Conservation (phyloP, 2,329 filamentous ascomycete genomes). For the Grosmannia serpens region DNA sequence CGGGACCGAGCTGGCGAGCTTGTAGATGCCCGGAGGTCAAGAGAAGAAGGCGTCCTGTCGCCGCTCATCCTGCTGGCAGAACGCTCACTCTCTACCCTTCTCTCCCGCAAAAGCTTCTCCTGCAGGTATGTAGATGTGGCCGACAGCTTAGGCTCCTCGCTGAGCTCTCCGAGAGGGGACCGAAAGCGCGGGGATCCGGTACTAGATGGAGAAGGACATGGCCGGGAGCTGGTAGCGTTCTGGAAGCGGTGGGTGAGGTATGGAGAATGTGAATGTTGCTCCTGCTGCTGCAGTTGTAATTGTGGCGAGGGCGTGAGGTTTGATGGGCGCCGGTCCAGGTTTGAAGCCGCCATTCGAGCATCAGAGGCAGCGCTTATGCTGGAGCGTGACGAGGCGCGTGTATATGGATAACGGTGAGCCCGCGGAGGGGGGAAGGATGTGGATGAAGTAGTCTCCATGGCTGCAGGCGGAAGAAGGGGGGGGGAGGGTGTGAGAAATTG, state of each 20-base stretch:
- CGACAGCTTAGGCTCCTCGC: constrained; percentile 26
- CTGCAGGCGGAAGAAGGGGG: not conserved
- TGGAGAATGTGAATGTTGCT: not conserved
- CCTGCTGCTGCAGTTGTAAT: constrained; percentile 1
- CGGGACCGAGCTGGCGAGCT: constrained; percentile 30
- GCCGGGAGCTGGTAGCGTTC: not conserved
- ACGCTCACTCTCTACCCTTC: constrained; percentile 36
- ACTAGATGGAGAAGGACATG: constrained; percentile 5
- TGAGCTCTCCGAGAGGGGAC: constrained; percentile 11
- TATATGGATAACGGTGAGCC: constrained; percentile 4
- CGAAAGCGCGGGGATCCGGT: constrained; percentile 5
- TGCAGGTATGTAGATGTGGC: constrained; percentile 41
- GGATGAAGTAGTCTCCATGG: constrained; percentile 8
- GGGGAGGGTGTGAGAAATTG: not conserved
- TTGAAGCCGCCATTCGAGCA: not conserved
- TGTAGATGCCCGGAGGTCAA: constrained; percentile 25
- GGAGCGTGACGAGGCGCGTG: constrained; percentile 7
- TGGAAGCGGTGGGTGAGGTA: constrained; percentile 9
- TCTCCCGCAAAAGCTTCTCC: constrained; percentile 41
- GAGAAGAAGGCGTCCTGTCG: constrained; percentile 25
- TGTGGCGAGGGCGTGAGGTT: constrained; percentile 8
- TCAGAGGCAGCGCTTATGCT: constrained; percentile 3
- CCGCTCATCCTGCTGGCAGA: constrained; percentile 23
- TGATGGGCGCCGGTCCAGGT: constrained; percentile 2
- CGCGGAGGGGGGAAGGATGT: constrained; percentile 1